Conservation (phyloP, 768 basidiomycete genomes). For the Amyloporia xantha region DNA sequence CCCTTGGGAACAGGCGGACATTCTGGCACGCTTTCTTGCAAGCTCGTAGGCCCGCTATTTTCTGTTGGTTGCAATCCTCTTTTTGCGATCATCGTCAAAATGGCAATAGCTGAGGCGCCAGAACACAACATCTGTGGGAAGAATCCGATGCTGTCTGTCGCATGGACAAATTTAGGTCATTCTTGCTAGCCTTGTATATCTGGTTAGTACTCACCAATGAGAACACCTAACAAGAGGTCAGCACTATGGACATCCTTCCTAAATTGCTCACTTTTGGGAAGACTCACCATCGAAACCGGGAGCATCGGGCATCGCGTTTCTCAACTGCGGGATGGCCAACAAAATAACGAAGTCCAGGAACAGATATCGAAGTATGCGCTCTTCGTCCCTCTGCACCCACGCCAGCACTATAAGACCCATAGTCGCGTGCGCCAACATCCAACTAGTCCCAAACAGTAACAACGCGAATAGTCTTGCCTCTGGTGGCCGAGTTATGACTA, state of each 20-base stretch:
- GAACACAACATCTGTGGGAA: conserved; percentile 52
- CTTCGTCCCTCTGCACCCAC: conserved; percentile 26
- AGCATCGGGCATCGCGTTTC: conserved; percentile 52
- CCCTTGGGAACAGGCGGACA: conserved; percentile 15
- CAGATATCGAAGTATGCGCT: conserved; percentile 31
- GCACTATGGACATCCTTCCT: neutral
- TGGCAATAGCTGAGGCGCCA: conserved; percentile 33
- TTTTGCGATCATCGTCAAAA: conserved; percentile 37
- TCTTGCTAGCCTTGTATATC: neutral
- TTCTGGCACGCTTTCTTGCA: neutral
- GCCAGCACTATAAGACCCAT: conserved; percentile 41
- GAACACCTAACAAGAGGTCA: conserved; percentile 30
- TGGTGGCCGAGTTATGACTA: conserved; percentile 38
- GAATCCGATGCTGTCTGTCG: conserved; percentile 47
- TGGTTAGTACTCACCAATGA: conserved; percentile 33
- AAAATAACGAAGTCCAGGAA: conserved; percentile 35
- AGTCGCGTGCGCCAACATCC: conserved; percentile 50
- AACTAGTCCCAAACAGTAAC: conserved; percentile 40
- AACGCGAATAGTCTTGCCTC: conserved; percentile 39
- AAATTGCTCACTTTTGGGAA: neutral
- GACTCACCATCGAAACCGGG: conserved; percentile 40
- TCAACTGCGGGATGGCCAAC: conserved; percentile 41
- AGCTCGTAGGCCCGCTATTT: conserved; percentile 2
- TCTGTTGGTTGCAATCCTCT: conserved; percentile 26
- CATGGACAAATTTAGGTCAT: neutral